Base-by-base conservation (phyloP, 2,329 filamentous ascomycete species). In the Aureobasidium leucospermi region DNA sequence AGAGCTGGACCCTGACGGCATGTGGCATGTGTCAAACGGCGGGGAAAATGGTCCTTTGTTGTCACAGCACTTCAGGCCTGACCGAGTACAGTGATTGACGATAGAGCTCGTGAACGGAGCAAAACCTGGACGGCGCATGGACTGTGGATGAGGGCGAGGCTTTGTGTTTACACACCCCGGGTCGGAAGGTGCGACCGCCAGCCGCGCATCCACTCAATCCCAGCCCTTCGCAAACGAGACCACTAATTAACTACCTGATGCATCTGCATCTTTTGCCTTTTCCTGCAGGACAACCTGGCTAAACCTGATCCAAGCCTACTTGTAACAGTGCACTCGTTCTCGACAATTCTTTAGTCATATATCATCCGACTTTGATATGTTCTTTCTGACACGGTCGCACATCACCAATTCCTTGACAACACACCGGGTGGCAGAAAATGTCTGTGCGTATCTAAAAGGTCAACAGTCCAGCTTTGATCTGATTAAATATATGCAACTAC, bases 21-120 rank as follows among this genome's bases (percentile, higher is more conserved):
- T 55, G 51, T 55, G 51, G 38, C 51, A 55, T 55, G 51, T 55
- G 51, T 55, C 51, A 55, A 45, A 55, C 9, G 16, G 51, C 34
- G 51, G 51, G n/a, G 39, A 43, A 42, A 38, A 32, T 15, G n/a
- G 34, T 31, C 16, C 19, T 51, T 51, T n/a, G 19, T 42, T 16
- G 11, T 42, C 39, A 16, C 39, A 42, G 39, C 39, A 55, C 28
- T 16, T 42, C 51, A 55, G 38, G 10, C 11, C n/a, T 34, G 51
- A 34, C 39, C 38, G 39, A 19, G 29, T 9, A 43, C 19, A 19
- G 19, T 19, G 19, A 41, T 34, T 42, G 51, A 34, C 28, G 28
- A 28, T 29, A 15, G n/a, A n/a, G 1, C 39, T 43, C 19, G 43
- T 43, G 19, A 29, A 31, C 34, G 1, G 19, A 43, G 39, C 6